These are phyloP conservation scores for Shiraia sp. DNA, from an alignment of 2,329 filamentous ascomycete genomes.

Conservation along the genomic window DNA sequence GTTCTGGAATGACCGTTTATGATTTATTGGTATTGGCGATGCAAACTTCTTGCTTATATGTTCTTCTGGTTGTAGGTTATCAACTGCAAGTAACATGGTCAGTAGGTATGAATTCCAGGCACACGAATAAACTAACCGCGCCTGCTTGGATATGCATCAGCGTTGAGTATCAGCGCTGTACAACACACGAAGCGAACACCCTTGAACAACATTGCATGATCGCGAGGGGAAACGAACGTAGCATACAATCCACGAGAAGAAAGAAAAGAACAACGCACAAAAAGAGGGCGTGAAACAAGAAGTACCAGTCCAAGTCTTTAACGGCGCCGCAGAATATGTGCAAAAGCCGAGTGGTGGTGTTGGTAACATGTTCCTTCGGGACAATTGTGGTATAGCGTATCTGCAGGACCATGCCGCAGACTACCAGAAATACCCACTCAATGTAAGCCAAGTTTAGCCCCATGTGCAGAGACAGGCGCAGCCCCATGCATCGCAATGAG, in stretches of 20 bases:
- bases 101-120: background rate
- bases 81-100: conserved; percentile 1
- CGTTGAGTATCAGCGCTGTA: conserved; percentile 6
- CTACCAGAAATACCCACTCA: conserved; percentile 15
- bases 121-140: conserved; percentile 4
- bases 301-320: conserved; percentile 31
- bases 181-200: conserved; percentile 22
- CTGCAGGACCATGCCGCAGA: conserved; percentile 24
- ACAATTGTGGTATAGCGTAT: conserved; percentile 25
- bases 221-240: conserved; percentile 29
- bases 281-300: conserved; percentile 27
- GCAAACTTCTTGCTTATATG: no score
- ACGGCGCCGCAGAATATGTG: conserved; percentile 16
- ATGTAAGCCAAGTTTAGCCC: conserved; percentile 38
- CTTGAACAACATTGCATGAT: conserved; percentile 45
- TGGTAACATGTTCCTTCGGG: conserved; percentile 18
- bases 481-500: conserved; percentile 4
- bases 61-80: background rate
- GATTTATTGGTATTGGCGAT: no score
- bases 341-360: conserved; percentile 28
- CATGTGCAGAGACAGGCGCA: conserved; percentile 8
- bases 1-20: conserved; percentile 8
- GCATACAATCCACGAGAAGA: conserved; percentile 19
- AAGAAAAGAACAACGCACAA: conserved; percentile 27
- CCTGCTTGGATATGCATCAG: conserved; percentile 2